phyloP scores from a whole-genome alignment of 805 yeast genomes.

The Ogataea methylovora region DNA sequence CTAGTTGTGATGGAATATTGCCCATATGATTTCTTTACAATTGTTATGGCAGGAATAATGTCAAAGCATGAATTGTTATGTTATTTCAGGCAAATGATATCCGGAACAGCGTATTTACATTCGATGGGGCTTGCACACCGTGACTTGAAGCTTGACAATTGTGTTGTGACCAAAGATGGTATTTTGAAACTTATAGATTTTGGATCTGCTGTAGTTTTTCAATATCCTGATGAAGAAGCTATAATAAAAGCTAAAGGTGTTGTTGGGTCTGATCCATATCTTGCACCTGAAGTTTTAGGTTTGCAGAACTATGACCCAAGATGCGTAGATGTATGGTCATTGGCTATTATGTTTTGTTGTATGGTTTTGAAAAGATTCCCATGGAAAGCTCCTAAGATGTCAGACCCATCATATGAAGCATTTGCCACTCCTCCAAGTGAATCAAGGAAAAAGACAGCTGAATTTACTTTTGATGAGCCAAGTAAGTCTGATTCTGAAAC shows the following conservation, averaged over 20 bases:
- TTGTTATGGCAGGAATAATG: constrained; percentile 87
- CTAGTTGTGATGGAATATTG: constrained; percentile 90
- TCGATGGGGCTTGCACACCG: constrained; percentile 84
- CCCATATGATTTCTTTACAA: constrained; percentile 83
- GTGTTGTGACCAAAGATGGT: constrained; percentile 74
- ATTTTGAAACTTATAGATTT: constrained; percentile 84
- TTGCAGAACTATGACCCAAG: constrained; percentile 66
- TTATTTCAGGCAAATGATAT: constrained; percentile 72
- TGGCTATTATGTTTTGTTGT: constrained; percentile 88
- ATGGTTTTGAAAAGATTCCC: constrained; percentile 85
- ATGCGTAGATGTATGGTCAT: constrained; percentile 86
- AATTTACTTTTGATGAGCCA: constrained; percentile 13
- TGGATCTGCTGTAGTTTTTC: constrained; percentile 85
- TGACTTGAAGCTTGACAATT: constrained; percentile 87
- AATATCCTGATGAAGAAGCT: constrained; percentile 12
- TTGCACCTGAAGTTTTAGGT: constrained; percentile 84
- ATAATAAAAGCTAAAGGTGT: constrained; percentile 71
- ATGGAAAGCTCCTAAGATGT: constrained; percentile 84
- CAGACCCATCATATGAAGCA: constrained; percentile 68
- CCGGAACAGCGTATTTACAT: constrained; percentile 74
- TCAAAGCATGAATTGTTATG: constrained; percentile 62
- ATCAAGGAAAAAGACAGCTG: neutral
- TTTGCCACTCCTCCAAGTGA: constrained; percentile 33
- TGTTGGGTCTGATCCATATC: constrained; percentile 93
- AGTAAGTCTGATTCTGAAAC: constrained; percentile 7